phyloP scores from a whole-genome alignment of 1,139 yeast species.

The Yamadazyma siamensis region DNA sequence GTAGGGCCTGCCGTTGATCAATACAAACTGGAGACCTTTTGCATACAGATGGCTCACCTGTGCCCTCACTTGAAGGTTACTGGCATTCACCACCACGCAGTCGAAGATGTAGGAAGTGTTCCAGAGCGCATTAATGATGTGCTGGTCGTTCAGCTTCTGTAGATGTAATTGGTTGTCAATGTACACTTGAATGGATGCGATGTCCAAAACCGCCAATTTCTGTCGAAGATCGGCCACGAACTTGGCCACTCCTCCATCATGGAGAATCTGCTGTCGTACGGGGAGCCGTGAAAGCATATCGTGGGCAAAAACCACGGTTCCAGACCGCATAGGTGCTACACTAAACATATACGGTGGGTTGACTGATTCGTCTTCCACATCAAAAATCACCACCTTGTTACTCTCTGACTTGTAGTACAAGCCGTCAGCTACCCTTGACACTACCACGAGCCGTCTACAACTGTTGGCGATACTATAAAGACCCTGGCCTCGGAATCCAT shows the following conservation, averaged over 20 bases:
- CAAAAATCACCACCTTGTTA: slow-evolving; percentile 1
- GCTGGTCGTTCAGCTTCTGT: slow-evolving; percentile 1
- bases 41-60: slow-evolving; percentile 25
- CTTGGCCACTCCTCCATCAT: slow-evolving; percentile 18
- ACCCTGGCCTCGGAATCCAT: slow-evolving; percentile 83
- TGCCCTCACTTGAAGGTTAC: slow-evolving; percentile 26
- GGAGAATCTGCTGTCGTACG: too few species aligned
- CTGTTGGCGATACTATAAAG: slow-evolving; percentile 49
- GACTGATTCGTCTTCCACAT: slow-evolving; percentile 5
- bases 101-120: slow-evolving; percentile 8
- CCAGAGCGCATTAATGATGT: slow-evolving; percentile 9
- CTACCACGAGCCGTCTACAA: slow-evolving; percentile 3
- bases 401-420: background rate
- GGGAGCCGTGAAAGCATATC: slow-evolving; percentile 56
- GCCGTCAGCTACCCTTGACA: slow-evolving; percentile 3
- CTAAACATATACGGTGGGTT: slow-evolving; percentile 9
- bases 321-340: slow-evolving; percentile 19
- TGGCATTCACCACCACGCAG: too few species aligned
- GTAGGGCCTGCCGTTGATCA: slow-evolving; percentile 37
- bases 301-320: slow-evolving; percentile 49
- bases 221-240: slow-evolving; percentile 29
- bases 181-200: slow-evolving; percentile 4
- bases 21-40: slow-evolving; percentile 42
- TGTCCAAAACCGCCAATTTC: slow-evolving; percentile 3
- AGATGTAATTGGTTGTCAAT: slow-evolving; percentile 7